These are phyloP conservation scores for Entomophthora muscae DNA, from an alignment of 371 early-diverging fungal species.

Conservation along the genomic window DNA sequence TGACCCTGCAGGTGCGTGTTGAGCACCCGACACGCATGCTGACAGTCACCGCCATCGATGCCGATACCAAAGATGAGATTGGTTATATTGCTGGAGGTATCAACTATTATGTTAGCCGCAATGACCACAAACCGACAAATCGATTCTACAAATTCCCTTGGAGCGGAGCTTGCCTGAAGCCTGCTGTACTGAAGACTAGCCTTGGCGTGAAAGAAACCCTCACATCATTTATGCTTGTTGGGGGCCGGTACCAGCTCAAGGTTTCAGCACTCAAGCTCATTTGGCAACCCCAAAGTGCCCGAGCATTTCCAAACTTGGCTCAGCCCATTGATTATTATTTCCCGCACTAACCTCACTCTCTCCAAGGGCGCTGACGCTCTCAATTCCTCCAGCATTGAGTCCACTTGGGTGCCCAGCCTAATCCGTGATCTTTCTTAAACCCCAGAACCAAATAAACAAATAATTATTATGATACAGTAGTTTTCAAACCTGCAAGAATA, in stretches of 20 bases:
- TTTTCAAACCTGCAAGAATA: too few species aligned
- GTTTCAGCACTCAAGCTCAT: constrained; percentile 2
- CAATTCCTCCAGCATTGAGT: too few species aligned
- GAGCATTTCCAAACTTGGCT: neutral
- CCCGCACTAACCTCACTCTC: neutral
- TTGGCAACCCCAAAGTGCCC: neutral
- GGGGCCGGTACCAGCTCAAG: neutral
- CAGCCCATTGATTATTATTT: neutral
- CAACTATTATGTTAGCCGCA: neutral
- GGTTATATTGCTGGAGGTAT: constrained; percentile 2
- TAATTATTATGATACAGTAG: too few species aligned
- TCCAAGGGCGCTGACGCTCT: too few species aligned
- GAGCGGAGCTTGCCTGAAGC: neutral
- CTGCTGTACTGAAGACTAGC: too few species aligned
- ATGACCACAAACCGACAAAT: constrained; percentile 2
- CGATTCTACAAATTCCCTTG: neutral
- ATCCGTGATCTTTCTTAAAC: too few species aligned
- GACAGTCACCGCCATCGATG: neutral
- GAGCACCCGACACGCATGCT: constrained; percentile 3
- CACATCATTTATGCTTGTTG: neutral
- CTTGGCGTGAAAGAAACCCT: neutral
- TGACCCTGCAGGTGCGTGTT: neutral
- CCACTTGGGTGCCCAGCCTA: too few species aligned
- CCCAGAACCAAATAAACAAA: too few species aligned
- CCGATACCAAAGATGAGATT: neutral